Evolutionary conservation across 2,329 filamentous ascomycete species (phyloP).

Genomic region (Pyricularia pennisetigena): DNA sequence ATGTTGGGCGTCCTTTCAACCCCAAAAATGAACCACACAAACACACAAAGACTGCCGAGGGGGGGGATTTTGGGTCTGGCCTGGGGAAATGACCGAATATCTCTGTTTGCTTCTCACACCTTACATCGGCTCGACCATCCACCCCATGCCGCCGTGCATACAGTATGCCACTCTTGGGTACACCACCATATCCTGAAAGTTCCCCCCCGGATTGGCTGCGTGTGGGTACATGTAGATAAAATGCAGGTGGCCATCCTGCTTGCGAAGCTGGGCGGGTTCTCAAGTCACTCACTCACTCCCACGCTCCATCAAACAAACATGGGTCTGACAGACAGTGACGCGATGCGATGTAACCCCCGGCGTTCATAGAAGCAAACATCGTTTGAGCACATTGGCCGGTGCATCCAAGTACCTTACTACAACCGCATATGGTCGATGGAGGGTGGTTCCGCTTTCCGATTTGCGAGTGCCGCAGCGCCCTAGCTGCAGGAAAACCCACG

Average conservation of each 20-base stretch:
- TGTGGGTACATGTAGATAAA: not conserved
- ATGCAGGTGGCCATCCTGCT: not conserved
- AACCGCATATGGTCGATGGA: not conserved
- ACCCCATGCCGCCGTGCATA: not conserved
- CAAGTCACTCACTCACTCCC: not conserved
- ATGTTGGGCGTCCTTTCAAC: not conserved
- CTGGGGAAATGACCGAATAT: not conserved
- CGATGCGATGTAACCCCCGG: constrained; percentile 1
- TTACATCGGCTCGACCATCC: not conserved
- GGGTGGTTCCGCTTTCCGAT: constrained; percentile 3
- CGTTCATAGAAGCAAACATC: not conserved
- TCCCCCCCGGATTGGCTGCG: not conserved
- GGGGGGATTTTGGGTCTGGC: not conserved
- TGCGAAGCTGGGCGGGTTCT: not conserved
- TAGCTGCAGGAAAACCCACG: not conserved
- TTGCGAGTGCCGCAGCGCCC: not conserved
- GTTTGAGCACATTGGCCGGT: not conserved
- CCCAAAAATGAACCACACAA: not conserved
- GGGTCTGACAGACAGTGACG: not conserved
- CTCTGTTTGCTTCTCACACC: not conserved
- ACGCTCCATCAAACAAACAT: not conserved
- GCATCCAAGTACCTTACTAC: not conserved
- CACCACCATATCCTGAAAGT: not conserved
- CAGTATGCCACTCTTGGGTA: not conserved
- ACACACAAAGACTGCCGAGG: not conserved